Conservation (phyloP, 192 early-diverging fungal species). For the Umbelopsis ramanniana region DNA sequence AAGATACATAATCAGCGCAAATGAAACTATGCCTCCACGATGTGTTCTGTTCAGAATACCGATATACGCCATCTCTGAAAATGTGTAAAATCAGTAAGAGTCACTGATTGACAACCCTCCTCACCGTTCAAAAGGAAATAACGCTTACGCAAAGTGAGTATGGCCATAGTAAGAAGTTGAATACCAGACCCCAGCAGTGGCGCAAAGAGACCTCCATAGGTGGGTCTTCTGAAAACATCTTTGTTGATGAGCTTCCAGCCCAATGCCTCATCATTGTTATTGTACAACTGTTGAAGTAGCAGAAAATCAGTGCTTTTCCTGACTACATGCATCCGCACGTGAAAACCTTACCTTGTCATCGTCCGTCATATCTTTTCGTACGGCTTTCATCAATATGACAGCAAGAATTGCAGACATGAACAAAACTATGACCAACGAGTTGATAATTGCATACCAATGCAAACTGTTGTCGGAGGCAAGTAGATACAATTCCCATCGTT, state of each 20-base stretch:
- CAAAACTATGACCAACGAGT: constrained; percentile 68
- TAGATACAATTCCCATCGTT: constrained; percentile 73
- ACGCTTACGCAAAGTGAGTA: constrained; percentile 43
- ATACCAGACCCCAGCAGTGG: constrained; percentile 75
- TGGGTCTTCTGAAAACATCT: constrained; percentile 77
- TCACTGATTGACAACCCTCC: background rate
- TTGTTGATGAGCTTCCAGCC: constrained; percentile 82
- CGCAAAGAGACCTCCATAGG: constrained; percentile 65
- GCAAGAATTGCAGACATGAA: constrained; percentile 68
- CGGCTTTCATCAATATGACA: constrained; percentile 69
- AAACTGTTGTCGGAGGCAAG: constrained; percentile 51
- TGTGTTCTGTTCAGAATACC: constrained; percentile 68
- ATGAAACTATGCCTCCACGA: constrained; percentile 64
- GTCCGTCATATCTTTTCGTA: constrained; percentile 55
- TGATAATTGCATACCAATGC: constrained; percentile 74
- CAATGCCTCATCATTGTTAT: constrained; percentile 66
- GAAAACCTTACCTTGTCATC: constrained; percentile 5
- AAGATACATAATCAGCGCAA: constrained; percentile 58
- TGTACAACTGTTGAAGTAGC: constrained; percentile 20
- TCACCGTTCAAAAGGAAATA: background rate
- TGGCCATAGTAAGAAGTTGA: constrained; percentile 63
- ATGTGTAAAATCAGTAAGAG: background rate
- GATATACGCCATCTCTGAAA: constrained; percentile 54
- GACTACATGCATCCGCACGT: background rate
- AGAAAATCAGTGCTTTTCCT: background rate